A percentile compares a stretch with the other conserved stretches of the same genome.
Conservation (phyloP, 441 rosid species). For the Aquilaria agallochum region DNA sequence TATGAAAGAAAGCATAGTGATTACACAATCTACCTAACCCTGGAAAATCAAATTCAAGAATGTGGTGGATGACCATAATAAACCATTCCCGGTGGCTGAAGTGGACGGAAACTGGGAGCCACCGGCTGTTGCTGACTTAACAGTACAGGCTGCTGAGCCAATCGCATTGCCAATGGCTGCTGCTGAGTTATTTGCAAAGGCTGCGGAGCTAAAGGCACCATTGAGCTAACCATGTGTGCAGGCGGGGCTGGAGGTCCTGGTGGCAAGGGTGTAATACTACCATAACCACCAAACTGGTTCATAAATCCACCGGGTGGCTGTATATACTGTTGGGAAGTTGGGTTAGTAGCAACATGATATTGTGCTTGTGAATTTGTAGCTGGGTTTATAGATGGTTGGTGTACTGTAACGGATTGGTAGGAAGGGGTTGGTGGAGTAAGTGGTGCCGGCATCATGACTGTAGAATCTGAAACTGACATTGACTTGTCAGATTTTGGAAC, state of each 20-base stretch:
- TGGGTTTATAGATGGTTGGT: conserved; percentile 39
- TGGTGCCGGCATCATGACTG: conserved; percentile 32
- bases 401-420: conserved; percentile 31
- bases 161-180: conserved; percentile 1
- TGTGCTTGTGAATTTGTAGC: conserved; percentile 43
- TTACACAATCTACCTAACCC: conserved; percentile 14
- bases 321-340: conserved; percentile 55
- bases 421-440: conserved; percentile 26
- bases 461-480: conserved; percentile 39
- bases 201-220: conserved; percentile 45
- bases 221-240: conserved; percentile 52
- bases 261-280: conserved; percentile 56
- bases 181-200: conserved; percentile 25
- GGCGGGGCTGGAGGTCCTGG: conserved; percentile 57
- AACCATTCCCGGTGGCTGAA: conserved; percentile 66
- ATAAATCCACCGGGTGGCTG: conserved; percentile 49
- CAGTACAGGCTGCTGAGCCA: conserved; percentile 22
- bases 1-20: too few species aligned
- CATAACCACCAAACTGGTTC: conserved; percentile 37
- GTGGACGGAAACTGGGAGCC: conserved; percentile 59
- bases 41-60: conserved; percentile 25
- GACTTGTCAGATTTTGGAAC: conserved; percentile 36
- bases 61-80: conserved; percentile 68
- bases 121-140: conserved; percentile 38
- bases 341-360: conserved; percentile 52